These are phyloP conservation scores for Panicum miliaceum DNA, from an alignment of 176 grass and related monocot genomes.

Conservation along the genomic window DNA sequence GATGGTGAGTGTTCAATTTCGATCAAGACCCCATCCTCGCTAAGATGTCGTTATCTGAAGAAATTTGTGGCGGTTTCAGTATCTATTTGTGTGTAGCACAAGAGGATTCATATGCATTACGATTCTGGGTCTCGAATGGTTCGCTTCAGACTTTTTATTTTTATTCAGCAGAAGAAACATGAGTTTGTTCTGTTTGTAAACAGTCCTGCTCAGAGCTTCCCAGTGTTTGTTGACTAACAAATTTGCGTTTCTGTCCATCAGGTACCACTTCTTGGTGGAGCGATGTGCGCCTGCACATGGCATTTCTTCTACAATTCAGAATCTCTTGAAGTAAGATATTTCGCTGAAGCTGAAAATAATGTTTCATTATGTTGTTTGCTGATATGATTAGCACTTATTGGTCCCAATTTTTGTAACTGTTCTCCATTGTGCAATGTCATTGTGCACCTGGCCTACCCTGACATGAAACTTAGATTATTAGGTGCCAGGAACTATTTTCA, in stretches of 20 bases:
- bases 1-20: constrained; percentile 67
- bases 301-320: constrained; percentile 99
- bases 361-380: background rate
- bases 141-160: background rate
- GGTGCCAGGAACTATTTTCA: background rate
- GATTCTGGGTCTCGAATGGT: background rate
- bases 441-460: background rate
- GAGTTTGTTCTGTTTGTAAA: background rate
- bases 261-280: constrained; percentile 96
- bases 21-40: background rate
- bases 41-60: background rate
- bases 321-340: constrained; percentile 71
- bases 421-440: constrained; percentile 12
- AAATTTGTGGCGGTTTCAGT: background rate
- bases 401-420: background rate
- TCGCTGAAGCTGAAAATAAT: background rate
- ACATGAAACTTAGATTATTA: background rate
- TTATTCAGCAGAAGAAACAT: too few species aligned
- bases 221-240: constrained; percentile 30
- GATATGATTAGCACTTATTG: background rate
- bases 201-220: constrained; percentile 7
- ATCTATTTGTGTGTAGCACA: background rate
- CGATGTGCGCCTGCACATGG: constrained; percentile 93
- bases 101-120: background rate
- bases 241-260: constrained; percentile 43